These are phyloP conservation scores for Cyclostephanos tholiformis DNA, from an alignment of 108 stramenopile species.

Conservation along the genomic window DNA sequence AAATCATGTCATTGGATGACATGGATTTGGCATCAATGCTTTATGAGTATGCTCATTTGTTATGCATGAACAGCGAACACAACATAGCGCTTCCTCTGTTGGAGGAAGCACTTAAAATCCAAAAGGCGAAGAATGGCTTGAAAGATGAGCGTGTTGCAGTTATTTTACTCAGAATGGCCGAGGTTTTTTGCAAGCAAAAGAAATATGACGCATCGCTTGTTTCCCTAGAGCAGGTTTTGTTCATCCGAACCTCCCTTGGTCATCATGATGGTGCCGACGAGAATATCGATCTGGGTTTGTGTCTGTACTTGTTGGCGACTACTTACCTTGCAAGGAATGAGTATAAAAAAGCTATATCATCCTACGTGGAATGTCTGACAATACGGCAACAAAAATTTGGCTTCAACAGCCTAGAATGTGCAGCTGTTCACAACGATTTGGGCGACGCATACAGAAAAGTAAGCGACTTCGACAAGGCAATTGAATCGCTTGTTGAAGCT, in stretches of 20 bases:
- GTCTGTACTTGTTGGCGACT: conserved; percentile 39
- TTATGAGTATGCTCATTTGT: conserved; percentile 37
- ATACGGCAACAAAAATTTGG: conserved; percentile 35
- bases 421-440: conserved; percentile 38
- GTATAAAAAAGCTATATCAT: conserved; percentile 32
- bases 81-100: conserved; percentile 41
- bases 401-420: conserved; percentile 44
- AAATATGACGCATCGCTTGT: conserved; percentile 47
- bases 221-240: conserved; percentile 45
- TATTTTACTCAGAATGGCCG: conserved; percentile 36
- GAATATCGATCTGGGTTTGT: conserved; percentile 30
- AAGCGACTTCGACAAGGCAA: conserved; percentile 45
- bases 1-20: conserved; percentile 46
- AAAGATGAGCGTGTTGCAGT: conserved; percentile 37
- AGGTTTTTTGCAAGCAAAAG: conserved; percentile 19
- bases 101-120: conserved; percentile 43
- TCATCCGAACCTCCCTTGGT: conserved; percentile 27
- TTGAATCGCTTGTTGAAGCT: conserved; percentile 53
- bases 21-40: conserved; percentile 46
- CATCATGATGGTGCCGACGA: not conserved
- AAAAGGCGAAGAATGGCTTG: conserved; percentile 36
- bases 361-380: conserved; percentile 17
- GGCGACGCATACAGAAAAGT: conserved; percentile 46
- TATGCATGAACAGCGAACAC: conserved; percentile 27
- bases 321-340: conserved; percentile 42